Evolutionary conservation across 768 basidiomycete species (phyloP), one percentile per base, ranked within the genome.

Genomic region (Amanita phalloides): DNA sequence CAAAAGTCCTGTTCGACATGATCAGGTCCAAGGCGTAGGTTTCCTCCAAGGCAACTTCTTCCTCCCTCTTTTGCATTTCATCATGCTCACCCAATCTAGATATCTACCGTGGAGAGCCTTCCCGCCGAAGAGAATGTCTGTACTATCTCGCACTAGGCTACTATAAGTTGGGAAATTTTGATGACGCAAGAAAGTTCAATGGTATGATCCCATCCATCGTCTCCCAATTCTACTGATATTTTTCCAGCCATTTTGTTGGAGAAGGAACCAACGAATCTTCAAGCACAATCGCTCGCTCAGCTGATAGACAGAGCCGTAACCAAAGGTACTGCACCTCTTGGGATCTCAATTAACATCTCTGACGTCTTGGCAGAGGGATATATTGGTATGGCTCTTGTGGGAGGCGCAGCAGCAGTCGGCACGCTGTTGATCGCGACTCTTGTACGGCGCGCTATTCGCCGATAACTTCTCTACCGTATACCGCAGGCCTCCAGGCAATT

Each of bases 111-210:
- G 74, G 81, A 13, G 93, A 96, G 55, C 86, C 94, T 4, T 66
- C 81, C 20, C 78, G 95, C 57, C 77, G 96, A 55, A 73, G 95
- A 69, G 96, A 98, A 68, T 98, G 95, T 60, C 69, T 97, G 33
- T 99, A 98, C 63, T 99, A 97, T 70, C 82, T 99, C 23, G 91
- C 93, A 3, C 73, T 98, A 11, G 96, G 96, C 0, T 84, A 98
- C 66, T 97, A 91, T 69, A 98, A 98, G 75, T 86, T 97, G 79
- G 83, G 84, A 9, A 93, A 97, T 64, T 97, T 86, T 64, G 86
- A 88, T 17, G 90, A 97, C 61, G 91, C 94, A 2, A 85, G 78
- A 67, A 84, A 78, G 55, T 99, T 96, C 66, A 97, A 97, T 65
- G 83, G 95, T 96, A 45, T 54, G 86, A n/a, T 28, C 32, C 17